Evolutionary conservation across 2,329 filamentous ascomycete species (phyloP).

Genomic region (Pseudogymnoascus pannorum): DNA sequence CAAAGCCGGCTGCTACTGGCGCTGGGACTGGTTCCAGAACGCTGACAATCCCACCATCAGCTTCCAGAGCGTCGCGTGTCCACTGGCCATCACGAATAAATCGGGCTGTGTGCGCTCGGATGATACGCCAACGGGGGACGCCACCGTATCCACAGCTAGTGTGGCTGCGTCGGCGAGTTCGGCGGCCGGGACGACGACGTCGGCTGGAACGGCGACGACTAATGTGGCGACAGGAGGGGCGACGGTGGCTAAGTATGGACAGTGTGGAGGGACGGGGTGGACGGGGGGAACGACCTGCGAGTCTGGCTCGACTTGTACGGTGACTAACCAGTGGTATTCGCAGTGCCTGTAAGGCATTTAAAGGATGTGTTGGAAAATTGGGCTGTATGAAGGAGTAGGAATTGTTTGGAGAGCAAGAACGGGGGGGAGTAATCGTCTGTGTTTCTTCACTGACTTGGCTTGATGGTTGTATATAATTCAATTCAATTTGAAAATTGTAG

Average conservation of each 20-base stretch:
- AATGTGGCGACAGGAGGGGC: neutral
- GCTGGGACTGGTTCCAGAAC: conserved; percentile 45
- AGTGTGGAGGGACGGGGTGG: conserved; percentile 22
- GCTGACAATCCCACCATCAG: conserved; percentile 41
- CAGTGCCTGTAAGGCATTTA: conserved; percentile 15
- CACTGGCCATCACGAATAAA: conserved; percentile 37
- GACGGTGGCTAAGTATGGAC: conserved; percentile 17
- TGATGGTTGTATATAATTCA: neutral
- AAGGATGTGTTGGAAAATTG: neutral
- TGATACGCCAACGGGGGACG: neutral
- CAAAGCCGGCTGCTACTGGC: conserved; percentile 42
- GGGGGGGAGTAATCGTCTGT: neutral
- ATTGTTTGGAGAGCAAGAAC: neutral
- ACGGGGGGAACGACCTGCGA: conserved; percentile 17
- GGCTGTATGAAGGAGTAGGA: neutral
- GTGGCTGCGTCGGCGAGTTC: neutral
- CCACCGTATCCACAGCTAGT: neutral
- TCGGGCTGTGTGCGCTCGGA: conserved; percentile 32
- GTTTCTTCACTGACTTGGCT: neutral
- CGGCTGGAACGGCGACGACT: neutral
- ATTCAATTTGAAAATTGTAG: neutral
- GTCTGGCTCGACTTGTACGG: conserved; percentile 14
- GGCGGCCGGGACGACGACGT: neutral
- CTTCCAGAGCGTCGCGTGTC: conserved; percentile 42
- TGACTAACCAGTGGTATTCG: conserved; percentile 17